phyloP scores from a whole-genome alignment of 2,329 filamentous ascomycete species.

The Neonectria coccinea region DNA sequence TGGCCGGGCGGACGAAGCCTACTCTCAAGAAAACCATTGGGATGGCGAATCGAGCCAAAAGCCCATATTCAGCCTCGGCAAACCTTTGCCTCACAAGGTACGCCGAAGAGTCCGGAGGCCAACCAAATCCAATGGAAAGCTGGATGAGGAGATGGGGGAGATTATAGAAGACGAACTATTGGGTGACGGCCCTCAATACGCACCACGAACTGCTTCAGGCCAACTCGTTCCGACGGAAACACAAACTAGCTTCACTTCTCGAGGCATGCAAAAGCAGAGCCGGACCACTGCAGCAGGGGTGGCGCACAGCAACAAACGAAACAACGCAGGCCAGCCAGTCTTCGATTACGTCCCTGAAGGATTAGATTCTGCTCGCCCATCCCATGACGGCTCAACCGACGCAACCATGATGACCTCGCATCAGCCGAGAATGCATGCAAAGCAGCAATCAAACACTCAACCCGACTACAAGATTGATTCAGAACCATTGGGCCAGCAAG shows the following conservation, averaged over 20 bases:
- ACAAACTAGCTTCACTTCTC: background rate
- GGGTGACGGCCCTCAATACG: constrained; percentile 3
- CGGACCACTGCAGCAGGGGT: too few species aligned
- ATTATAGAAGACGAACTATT: background rate
- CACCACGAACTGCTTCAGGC: constrained; percentile 10
- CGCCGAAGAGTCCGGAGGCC: constrained; percentile 26
- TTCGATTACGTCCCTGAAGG: too few species aligned
- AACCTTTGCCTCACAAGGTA: constrained; percentile 35
- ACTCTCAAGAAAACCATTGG: constrained; percentile 37
- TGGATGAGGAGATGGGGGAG: constrained; percentile 30
- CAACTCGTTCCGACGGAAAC: constrained; percentile 19
- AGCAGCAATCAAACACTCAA: background rate
- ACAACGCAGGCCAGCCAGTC: too few species aligned
- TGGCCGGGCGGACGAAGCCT: constrained; percentile 34
- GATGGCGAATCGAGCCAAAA: constrained; percentile 32
- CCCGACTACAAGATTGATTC: constrained; percentile 33
- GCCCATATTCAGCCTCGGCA: constrained; percentile 37
- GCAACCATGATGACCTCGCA: too few species aligned
- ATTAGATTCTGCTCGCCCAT: too few species aligned
- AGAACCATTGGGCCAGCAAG: constrained; percentile 34
- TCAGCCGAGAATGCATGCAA: background rate
- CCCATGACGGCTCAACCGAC: too few species aligned
- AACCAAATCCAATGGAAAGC: constrained; percentile 4
- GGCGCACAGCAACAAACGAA: too few species aligned
- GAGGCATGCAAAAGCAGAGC: too few species aligned